Evolutionary conservation across 768 basidiomycete species (phyloP).

Genomic region (Holtermanniella nyarrowii): DNA sequence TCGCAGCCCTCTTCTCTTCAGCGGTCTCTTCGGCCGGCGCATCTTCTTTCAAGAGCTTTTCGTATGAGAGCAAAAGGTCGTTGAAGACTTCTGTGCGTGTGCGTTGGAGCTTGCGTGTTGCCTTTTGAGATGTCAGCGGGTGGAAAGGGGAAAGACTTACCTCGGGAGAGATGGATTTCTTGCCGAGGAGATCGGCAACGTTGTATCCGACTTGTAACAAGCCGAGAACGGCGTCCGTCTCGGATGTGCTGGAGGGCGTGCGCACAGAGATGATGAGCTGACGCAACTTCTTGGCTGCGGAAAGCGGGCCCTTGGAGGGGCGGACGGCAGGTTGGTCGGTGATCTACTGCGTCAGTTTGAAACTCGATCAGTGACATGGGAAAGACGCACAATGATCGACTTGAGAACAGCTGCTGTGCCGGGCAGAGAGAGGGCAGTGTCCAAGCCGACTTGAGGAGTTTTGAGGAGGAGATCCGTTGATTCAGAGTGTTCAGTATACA

Average conservation of each 20-base stretch:
- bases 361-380: conserved; percentile 34
- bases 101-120: conserved; percentile 63
- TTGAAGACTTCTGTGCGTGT: conserved; percentile 62
- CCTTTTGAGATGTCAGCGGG: conserved; percentile 38
- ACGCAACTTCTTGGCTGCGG: conserved; percentile 52
- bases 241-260: conserved; percentile 47
- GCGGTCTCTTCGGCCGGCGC: conserved; percentile 27
- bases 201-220: conserved; percentile 62
- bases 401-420: conserved; percentile 66
- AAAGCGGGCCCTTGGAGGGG: conserved; percentile 48
- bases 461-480: conserved; percentile 70
- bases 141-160: conserved; percentile 13
- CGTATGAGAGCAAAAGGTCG: conserved; percentile 43
- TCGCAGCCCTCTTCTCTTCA: conserved; percentile 34
- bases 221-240: conserved; percentile 48
- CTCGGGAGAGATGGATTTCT: conserved; percentile 59
- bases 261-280: conserved; percentile 62
- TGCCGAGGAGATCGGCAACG: conserved; percentile 58
- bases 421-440: conserved; percentile 55
- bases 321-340: conserved; percentile 75
- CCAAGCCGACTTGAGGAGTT: conserved; percentile 48
- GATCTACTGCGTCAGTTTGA: conserved; percentile 40
- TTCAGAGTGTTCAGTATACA: conserved; percentile 85
- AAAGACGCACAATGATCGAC: conserved; percentile 59
- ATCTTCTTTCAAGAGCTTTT: conserved; percentile 36